Evolutionary conservation across 352 stramenopile species (phyloP).

Genomic region (Phytophthora pluvialis): DNA sequence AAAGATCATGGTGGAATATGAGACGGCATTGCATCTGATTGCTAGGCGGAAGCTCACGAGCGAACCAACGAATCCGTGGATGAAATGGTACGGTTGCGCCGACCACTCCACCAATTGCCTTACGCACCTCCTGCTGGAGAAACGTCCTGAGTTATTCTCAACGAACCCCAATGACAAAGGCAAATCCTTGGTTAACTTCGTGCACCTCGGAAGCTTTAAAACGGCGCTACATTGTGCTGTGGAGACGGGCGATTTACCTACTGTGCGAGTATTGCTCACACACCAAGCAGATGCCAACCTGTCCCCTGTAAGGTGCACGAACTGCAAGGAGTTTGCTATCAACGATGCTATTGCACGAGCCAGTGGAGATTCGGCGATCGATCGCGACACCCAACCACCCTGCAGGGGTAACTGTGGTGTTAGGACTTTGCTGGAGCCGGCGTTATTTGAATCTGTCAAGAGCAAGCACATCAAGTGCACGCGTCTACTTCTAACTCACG

Average conservation of each 20-base stretch:
- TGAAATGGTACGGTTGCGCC: conserved; percentile 52
- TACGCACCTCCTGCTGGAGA: conserved; percentile 54
- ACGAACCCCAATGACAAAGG: conserved; percentile 13
- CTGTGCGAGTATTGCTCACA: conserved; percentile 43
- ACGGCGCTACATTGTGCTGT: conserved; percentile 70
- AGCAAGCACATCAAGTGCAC: conserved; percentile 41
- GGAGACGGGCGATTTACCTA: conserved; percentile 47
- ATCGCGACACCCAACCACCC: conserved; percentile 7
- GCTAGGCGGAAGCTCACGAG: conserved; percentile 49
- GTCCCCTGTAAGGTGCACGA: conserved; percentile 53
- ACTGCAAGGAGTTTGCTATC: conserved; percentile 40
- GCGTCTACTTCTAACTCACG: conserved; percentile 48
- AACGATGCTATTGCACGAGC: conserved; percentile 22
- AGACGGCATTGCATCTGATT: conserved; percentile 61
- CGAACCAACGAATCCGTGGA: conserved; percentile 32
- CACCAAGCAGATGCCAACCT: conserved; percentile 56
- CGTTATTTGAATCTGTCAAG: conserved; percentile 50
- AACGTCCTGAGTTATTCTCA: conserved; percentile 39
- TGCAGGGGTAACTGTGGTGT: conserved; percentile 47
- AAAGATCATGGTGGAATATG: conserved; percentile 46
- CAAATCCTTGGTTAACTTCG: conserved; percentile 51
- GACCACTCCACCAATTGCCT: conserved; percentile 40
- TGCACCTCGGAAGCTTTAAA: conserved; percentile 53
- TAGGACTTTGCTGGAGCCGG: conserved; percentile 50
- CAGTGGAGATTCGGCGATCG: conserved; percentile 6